Conservation (phyloP, 345 rosid species). For the Hirschfeldia incana region DNA sequence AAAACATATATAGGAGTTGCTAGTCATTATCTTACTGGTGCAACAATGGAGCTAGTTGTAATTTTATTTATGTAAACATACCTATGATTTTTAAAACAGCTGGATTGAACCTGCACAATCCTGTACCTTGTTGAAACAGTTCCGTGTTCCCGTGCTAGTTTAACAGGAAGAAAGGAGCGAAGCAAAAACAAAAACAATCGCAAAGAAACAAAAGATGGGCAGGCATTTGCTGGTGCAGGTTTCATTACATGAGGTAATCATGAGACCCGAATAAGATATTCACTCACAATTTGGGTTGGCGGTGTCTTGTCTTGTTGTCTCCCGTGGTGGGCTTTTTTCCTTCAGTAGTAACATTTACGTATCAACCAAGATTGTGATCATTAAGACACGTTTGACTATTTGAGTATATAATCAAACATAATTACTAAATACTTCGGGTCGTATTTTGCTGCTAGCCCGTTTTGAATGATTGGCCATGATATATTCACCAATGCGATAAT, state of each 20-base stretch:
- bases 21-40: no score
- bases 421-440: background rate
- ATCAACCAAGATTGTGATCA: background rate
- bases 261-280: constrained; percentile 17
- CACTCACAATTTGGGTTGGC: constrained; percentile 29
- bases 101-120: background rate
- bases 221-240: constrained; percentile 41
- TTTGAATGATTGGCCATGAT: background rate
- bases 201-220: constrained; percentile 30
- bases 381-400: background rate
- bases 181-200: constrained; percentile 6
- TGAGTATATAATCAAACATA: constrained; percentile 8
- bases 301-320: constrained; percentile 30
- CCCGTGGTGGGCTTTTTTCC: background rate
- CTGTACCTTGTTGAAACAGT: background rate
- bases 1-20: no score
- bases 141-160: constrained; percentile 23
- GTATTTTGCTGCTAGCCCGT: constrained; percentile 20
- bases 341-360: background rate
- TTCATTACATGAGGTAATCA: constrained; percentile 23
- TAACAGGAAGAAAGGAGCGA: background rate
- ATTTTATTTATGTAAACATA: no score
- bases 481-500: background rate
- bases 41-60: no score
- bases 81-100: background rate